phyloP scores from a whole-genome alignment of 495 filamentous ascomycete species.

The Xylaria intraflava region DNA sequence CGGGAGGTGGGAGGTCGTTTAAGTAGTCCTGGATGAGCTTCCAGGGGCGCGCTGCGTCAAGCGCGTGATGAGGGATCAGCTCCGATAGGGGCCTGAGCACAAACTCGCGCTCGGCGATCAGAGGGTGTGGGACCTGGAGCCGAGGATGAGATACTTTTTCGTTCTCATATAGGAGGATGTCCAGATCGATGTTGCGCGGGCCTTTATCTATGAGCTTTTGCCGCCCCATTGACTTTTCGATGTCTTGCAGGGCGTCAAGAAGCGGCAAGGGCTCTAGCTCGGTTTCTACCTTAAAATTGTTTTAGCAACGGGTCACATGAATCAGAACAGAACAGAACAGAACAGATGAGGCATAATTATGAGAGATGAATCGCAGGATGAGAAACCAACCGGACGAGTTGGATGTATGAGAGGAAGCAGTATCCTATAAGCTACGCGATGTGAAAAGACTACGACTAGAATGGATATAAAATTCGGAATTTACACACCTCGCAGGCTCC shows the following conservation, averaged over 20 bases:
- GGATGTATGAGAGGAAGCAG: neutral
- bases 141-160: constrained; percentile 57
- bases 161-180: constrained; percentile 83
- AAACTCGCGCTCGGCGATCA: constrained; percentile 89
- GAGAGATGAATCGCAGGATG: neutral
- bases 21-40: constrained; percentile 54
- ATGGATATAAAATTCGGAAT: neutral
- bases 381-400: neutral
- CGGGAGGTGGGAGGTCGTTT: constrained; percentile 48
- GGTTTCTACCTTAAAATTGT: constrained; percentile 63
- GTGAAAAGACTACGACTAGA: too few relatives aligned
- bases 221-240: constrained; percentile 72
- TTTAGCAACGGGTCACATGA: neutral
- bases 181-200: constrained; percentile 86
- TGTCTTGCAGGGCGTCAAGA: constrained; percentile 70
- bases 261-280: constrained; percentile 65
- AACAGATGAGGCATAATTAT: neutral
- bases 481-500: constrained; percentile 80
- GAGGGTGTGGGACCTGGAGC: constrained; percentile 74
- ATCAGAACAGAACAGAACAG: neutral
- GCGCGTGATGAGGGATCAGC: constrained; percentile 57
- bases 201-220: constrained; percentile 87
- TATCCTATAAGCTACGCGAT: constrained; percentile 8
- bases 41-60: constrained; percentile 44
- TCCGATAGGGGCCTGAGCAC: constrained; percentile 85